Conservation (phyloP, 1,284 basidiomycete genomes). For the Schizophyllum commune region DNA sequence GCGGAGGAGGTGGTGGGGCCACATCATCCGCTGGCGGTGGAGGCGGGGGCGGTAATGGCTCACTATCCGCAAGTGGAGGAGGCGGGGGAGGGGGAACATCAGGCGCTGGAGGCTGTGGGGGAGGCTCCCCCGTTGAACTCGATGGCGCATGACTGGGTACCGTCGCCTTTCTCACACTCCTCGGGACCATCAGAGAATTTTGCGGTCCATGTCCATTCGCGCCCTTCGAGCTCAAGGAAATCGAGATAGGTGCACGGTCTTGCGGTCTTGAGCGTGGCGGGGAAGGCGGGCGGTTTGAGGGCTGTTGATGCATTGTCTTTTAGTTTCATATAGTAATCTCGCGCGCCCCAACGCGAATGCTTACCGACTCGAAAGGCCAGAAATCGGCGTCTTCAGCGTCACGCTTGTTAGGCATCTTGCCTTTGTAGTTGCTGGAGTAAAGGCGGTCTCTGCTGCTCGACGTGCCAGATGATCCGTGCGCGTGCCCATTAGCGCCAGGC, state of each 20-base stretch:
- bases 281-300: constrained; percentile 4
- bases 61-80: neutral
- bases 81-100: neutral
- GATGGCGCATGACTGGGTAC: neutral
- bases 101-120: constrained; percentile 5
- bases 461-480: neutral
- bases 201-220: neutral
- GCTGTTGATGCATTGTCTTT: neutral
- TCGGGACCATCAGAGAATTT: neutral
- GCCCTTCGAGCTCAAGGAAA: neutral
- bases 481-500: neutral
- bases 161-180: neutral
- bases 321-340: neutral
- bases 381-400: neutral
- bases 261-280: constrained; percentile 16
- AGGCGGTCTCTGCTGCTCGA: neutral
- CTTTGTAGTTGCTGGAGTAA: neutral
- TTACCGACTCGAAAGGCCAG: neutral
- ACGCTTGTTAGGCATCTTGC: neutral
- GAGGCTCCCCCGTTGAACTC: neutral
- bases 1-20: too few species aligned
- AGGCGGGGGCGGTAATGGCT: neutral
- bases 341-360: neutral
- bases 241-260: neutral
- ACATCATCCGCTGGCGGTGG: constrained; percentile 4